Conservation (phyloP, 2,329 filamentous ascomycete genomes). For the Apiospora koreana region DNA sequence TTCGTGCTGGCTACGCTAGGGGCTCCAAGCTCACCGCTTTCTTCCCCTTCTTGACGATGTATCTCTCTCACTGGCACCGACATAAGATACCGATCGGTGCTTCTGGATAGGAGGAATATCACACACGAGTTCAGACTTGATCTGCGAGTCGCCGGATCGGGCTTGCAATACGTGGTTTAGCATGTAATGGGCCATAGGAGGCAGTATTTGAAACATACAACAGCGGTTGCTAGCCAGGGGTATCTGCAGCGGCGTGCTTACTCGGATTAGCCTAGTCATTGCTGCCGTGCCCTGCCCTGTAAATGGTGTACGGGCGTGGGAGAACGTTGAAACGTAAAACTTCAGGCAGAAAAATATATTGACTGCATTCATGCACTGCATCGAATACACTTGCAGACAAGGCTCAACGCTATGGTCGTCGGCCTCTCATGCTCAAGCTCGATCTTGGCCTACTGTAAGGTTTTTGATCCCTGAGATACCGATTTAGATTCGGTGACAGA, state of each 20-base stretch:
- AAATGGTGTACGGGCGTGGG: not conserved
- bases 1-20: not conserved
- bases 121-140: not conserved
- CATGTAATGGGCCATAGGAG: constrained; percentile 1
- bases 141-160: constrained; percentile 10
- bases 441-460: not conserved
- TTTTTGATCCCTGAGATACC: not conserved
- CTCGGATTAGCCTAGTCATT: not conserved
- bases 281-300: not conserved
- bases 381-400: not conserved
- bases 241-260: constrained; percentile 12
- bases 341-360: not conserved
- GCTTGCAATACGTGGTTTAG: not conserved
- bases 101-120: not conserved
- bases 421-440: not conserved
- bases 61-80: not conserved
- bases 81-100: not conserved
- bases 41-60: not conserved
- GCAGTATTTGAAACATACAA: constrained; percentile 13
- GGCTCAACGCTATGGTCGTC: no score
- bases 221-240: not conserved
- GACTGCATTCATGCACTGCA: not conserved
- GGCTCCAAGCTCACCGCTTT: not conserved
- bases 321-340: not conserved
- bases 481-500: constrained; percentile 7